phyloP scores from a whole-genome alignment of 2,329 filamentous ascomycete genomes.

The Diplodia seriata region DNA sequence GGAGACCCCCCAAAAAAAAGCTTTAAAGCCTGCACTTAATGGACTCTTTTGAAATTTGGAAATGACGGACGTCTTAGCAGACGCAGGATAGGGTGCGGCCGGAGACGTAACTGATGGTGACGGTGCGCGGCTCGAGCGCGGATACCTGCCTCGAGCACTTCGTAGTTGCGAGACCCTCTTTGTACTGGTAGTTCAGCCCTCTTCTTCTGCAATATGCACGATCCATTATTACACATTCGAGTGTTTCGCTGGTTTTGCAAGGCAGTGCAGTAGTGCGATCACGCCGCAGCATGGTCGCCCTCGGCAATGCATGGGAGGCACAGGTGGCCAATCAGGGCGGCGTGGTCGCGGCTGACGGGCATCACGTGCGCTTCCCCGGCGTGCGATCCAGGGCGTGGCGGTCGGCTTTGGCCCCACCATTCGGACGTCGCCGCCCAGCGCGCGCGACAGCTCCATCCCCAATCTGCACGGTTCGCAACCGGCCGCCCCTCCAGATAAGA shows the following conservation, averaged over 20 bases:
- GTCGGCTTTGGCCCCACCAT: conserved; percentile 26
- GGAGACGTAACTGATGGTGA: conserved; percentile 14
- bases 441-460: conserved; percentile 6
- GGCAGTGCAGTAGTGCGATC: too few relatives aligned
- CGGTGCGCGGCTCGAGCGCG: conserved; percentile 5
- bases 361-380: conserved; percentile 19
- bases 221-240: neutral
- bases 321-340: conserved; percentile 9
- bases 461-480: conserved; percentile 23
- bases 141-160: conserved; percentile 7
- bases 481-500: conserved; percentile 31
- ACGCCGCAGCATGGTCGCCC: too few relatives aligned
- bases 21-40: conserved; percentile 28
- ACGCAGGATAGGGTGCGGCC: conserved; percentile 7
- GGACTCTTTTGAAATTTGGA: conserved; percentile 19
- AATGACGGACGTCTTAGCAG: conserved; percentile 20
- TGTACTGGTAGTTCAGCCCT: conserved; percentile 14
- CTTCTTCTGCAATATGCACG: conserved; percentile 9
- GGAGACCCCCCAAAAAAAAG: conserved; percentile 12
- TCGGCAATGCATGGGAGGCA: neutral
- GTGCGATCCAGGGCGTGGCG: neutral
- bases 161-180: conserved; percentile 6
- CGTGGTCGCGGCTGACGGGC: conserved; percentile 13
- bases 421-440: conserved; percentile 33
- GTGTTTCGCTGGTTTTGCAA: neutral